Percentiles rank a stretch among this genome's conserved stretches.
phyloP scores from a whole-genome alignment of 768 basidiomycete species.

The Crepidotus variabilis region DNA sequence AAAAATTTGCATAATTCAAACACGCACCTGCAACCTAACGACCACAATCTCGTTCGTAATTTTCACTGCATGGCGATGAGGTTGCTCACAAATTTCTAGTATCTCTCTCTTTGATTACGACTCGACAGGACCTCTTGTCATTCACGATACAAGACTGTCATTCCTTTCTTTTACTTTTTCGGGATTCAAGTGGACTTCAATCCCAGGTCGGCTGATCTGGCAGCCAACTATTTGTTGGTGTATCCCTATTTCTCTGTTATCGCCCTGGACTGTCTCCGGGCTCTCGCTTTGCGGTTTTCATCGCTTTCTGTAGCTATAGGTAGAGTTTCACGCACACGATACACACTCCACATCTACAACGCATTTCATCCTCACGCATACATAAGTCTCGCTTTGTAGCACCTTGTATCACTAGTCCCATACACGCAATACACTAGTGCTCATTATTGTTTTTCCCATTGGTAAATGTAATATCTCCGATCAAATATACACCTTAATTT shows the following conservation, averaged over 20 bases:
- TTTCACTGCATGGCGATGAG: not conserved
- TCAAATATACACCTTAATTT: no score
- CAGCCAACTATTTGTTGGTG: conserved; percentile 9
- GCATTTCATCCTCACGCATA: conserved; percentile 6
- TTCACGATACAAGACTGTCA: conserved; percentile 50
- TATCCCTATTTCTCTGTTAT: conserved; percentile 1
- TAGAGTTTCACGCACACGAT: conserved; percentile 10
- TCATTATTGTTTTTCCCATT: not conserved
- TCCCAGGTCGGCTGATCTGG: conserved; percentile 8
- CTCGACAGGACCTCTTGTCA: conserved; percentile 38
- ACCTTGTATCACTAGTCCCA: conserved; percentile 32
- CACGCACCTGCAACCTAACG: conserved; percentile 18
- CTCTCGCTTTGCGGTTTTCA: conserved; percentile 11
- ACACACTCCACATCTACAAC: conserved; percentile 1
- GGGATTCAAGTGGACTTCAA: conserved; percentile 17
- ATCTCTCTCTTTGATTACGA: conserved; percentile 23
- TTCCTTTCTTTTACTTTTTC: conserved; percentile 27
- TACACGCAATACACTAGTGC: conserved; percentile 25
- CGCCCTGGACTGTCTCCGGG: conserved; percentile 13
- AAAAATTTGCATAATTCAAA: conserved; percentile 7
- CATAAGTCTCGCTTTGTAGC: conserved; percentile 15
- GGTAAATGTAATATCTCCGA: no score
- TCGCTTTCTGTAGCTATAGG: conserved; percentile 31
- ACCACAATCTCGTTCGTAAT: conserved; percentile 2
- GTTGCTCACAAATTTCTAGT: conserved; percentile 10